Base-by-base conservation (phyloP, 805 yeast species). In the Millerozyma miso region DNA sequence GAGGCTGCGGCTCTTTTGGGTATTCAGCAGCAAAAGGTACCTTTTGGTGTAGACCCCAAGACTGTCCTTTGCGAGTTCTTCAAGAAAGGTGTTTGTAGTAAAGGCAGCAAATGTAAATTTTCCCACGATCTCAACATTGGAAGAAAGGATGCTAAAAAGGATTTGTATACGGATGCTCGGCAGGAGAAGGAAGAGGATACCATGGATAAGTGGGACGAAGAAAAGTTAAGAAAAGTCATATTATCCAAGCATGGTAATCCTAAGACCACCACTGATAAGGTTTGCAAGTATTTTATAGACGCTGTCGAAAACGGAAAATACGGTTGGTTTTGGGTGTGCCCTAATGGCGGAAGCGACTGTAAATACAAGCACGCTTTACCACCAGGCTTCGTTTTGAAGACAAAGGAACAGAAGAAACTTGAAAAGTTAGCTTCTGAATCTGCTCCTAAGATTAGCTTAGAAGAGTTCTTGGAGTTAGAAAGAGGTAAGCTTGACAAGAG, bases 301-400 rank as follows among this genome's bases (percentile, higher is more conserved):
- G 98, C 99, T 0, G 97, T 93, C 44, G 99, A 93, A 61, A 88
- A 89, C 59, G 93, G 91, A 45, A 91, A 91, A 61, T 93, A 93
- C 62, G 99, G 99, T 59, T 93, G 99, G 99, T 90, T 93, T 67
- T 93, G 99, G 99, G 75, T 77, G 16, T 93, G 99, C 72, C 99
- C 99, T 19, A 88, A 88, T 54, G 90, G 91, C 33, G 97, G 96
- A 51, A 80, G 85, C 47, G 84, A 80, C 47, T 93, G 99, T 79
- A 91, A 84, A 73, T 93, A 93, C 71, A 83, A 80, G 65, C 99
- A 93, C 66, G 85, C 97, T 6, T 74, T 93, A 58, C 99, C 99
- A 33, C 90, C 95, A 37, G 99, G 99, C 1, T 95, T 89, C 65
- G 95, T 88, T 45, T 78, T 93, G 69, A 93, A 93, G 75, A 95